phyloP scores from a whole-genome alignment of 345 rosid species.

The Ceriops tagal region DNA sequence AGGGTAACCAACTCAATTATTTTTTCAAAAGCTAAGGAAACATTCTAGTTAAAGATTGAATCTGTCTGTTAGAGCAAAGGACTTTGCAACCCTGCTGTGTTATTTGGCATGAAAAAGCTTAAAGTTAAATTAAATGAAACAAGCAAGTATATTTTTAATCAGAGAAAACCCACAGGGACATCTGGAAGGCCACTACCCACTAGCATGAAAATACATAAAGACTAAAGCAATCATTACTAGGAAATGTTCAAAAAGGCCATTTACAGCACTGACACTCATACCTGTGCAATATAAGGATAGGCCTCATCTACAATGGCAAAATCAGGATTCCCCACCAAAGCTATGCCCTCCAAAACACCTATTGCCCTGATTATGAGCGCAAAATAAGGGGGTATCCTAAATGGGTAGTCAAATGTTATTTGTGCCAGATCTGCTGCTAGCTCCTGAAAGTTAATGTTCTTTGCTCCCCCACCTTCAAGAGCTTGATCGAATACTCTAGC shows the following conservation, averaged over 20 bases:
- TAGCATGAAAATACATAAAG: background rate
- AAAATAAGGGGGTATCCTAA: constrained; percentile 95
- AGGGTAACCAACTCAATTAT: too few species aligned
- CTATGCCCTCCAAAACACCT: constrained; percentile 95
- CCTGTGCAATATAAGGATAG: constrained; percentile 96
- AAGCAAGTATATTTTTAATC: too few species aligned
- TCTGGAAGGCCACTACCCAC: background rate
- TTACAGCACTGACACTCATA: constrained; percentile 22
- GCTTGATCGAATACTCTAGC: constrained; percentile 99
- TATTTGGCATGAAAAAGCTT: too few species aligned
- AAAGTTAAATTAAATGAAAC: too few species aligned
- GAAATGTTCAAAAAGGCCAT: background rate
- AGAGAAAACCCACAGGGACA: too few species aligned
- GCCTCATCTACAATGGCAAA: constrained; percentile 97
- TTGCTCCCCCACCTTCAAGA: constrained; percentile 98
- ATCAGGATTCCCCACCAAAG: constrained; percentile 90
- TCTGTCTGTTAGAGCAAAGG: too few species aligned
- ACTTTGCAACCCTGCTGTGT: too few species aligned
- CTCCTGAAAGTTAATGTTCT: constrained; percentile 88
- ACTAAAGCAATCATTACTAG: background rate
- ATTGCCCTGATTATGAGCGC: constrained; percentile 96
- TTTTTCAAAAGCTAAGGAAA: too few species aligned
- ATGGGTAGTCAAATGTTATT: constrained; percentile 95
- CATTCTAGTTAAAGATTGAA: too few species aligned
- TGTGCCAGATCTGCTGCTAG: constrained; percentile 94